Evolutionary conservation across 441 rosid species (phyloP).

Genomic region (Pelargonium cotyledonis): DNA sequence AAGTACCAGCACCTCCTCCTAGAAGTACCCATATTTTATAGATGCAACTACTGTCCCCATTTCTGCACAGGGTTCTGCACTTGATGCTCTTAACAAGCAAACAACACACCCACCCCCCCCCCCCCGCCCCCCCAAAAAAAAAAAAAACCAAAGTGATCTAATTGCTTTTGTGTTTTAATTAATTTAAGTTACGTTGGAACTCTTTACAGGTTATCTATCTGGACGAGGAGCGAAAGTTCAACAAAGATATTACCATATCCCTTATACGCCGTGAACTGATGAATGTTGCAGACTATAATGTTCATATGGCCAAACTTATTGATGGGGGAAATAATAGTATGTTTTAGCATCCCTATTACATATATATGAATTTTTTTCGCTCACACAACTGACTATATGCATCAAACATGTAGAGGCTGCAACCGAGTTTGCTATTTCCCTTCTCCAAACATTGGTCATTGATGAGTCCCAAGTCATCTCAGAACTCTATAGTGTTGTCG

Average conservation of each 20-base stretch:
- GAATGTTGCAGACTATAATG: slow-evolving; percentile 91
- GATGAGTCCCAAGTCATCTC: slow-evolving; percentile 86
- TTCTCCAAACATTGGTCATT: slow-evolving; percentile 69
- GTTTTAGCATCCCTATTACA: slow-evolving; percentile 23
- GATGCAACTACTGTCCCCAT: no score
- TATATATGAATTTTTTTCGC: neutral
- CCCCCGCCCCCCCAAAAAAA: neutral
- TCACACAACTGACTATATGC: slow-evolving; percentile 24
- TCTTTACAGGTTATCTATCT: slow-evolving; percentile 76
- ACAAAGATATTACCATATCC: slow-evolving; percentile 80
- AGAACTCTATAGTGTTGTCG: slow-evolving; percentile 92
- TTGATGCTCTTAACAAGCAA: no score
- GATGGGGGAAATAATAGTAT: slow-evolving; percentile 97
- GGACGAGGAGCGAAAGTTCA: slow-evolving; percentile 89
- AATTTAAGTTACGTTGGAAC: slow-evolving; percentile 9
- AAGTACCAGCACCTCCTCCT: no score
- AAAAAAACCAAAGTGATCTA: neutral
- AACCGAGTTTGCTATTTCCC: slow-evolving; percentile 80
- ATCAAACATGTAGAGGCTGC: slow-evolving; percentile 65
- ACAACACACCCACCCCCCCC: no score
- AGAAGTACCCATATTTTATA: no score
- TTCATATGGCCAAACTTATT: slow-evolving; percentile 88
- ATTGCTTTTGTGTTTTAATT: slow-evolving; percentile 4
- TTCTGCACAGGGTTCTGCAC: no score
- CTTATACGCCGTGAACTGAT: slow-evolving; percentile 81